These are phyloP conservation scores for Tagetes erecta DNA, from an alignment of 129 eudicot species.

Conservation along the genomic window DNA sequence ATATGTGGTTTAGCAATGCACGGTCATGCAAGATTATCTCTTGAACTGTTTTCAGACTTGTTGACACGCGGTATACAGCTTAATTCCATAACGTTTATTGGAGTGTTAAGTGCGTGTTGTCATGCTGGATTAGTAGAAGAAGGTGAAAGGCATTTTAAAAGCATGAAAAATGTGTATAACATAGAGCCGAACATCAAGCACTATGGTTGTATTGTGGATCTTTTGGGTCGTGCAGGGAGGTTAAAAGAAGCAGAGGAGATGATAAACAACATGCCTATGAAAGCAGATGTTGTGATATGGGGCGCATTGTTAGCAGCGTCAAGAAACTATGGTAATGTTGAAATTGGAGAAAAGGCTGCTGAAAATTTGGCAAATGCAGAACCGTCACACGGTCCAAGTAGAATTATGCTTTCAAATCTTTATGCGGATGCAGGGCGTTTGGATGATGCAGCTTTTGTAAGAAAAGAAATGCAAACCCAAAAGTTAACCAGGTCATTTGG, in stretches of 20 bases:
- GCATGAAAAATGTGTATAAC: constrained; percentile 56
- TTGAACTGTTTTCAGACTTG: constrained; percentile 53
- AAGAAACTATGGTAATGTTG: constrained; percentile 63
- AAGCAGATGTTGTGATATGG: constrained; percentile 93
- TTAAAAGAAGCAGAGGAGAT: constrained; percentile 73
- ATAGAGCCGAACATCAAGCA: constrained; percentile 80
- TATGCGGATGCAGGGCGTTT: constrained; percentile 80
- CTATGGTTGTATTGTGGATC: constrained; percentile 93
- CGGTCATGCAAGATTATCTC: constrained; percentile 70
- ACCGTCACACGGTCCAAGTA: constrained; percentile 81
- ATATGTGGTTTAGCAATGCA: constrained; percentile 93
- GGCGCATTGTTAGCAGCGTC: constrained; percentile 79
- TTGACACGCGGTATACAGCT: constrained; percentile 41
- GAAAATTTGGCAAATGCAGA: constrained; percentile 62
- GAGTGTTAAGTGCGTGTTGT: constrained; percentile 92
- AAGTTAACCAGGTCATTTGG: constrained; percentile 65
- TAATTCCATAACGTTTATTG: constrained; percentile 79
- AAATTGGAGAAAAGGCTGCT: constrained; percentile 81
- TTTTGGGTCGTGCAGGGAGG: constrained; percentile 83
- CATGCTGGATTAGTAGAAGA: constrained; percentile 80
- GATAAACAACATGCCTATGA: constrained; percentile 72
- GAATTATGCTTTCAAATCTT: constrained; percentile 68
- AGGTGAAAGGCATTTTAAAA: constrained; percentile 58
- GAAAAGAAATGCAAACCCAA: constrained; percentile 53
- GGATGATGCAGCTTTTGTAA: constrained; percentile 73